Percentiles rank a stretch among this genome's conserved stretches.
These are phyloP conservation scores for Pseudogymnoascus sp. DNA, from an alignment of 2,329 filamentous ascomycete genomes.

Conservation along the genomic window DNA sequence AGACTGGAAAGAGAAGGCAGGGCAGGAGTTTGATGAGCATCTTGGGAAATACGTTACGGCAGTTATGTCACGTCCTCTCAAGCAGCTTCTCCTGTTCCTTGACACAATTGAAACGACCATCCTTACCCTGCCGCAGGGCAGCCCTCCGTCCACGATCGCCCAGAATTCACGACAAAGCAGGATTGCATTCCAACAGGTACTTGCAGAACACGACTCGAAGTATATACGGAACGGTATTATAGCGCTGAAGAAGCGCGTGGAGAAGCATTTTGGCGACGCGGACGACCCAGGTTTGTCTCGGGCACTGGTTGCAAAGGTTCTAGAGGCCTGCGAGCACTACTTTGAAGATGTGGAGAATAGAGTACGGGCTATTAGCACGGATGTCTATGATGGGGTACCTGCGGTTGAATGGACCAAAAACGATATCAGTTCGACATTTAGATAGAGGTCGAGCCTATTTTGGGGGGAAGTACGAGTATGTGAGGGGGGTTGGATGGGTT, in stretches of 20 bases:
- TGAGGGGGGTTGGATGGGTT: background rate
- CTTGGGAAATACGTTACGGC: slow-evolving; percentile 80
- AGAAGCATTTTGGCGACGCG: slow-evolving; percentile 93
- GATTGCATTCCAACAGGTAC: slow-evolving; percentile 76
- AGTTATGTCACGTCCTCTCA: slow-evolving; percentile 81
- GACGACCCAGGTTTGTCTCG: slow-evolving; percentile 57
- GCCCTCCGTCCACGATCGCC: slow-evolving; percentile 60
- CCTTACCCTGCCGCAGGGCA: slow-evolving; percentile 51
- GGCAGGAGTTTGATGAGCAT: slow-evolving; percentile 76
- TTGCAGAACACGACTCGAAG: slow-evolving; percentile 72
- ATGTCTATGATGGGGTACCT: slow-evolving; percentile 59
- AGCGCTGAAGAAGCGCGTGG: slow-evolving; percentile 79
- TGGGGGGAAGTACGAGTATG: background rate
- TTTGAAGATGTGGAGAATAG: slow-evolving; percentile 57
- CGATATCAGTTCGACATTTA: slow-evolving; percentile 57
- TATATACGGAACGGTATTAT: slow-evolving; percentile 89
- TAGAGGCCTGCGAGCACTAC: slow-evolving; percentile 56
- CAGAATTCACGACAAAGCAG: slow-evolving; percentile 78
- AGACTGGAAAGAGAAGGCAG: slow-evolving; percentile 74
- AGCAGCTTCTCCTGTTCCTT: slow-evolving; percentile 84
- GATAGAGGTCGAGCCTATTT: slow-evolving; percentile 7
- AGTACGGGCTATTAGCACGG: slow-evolving; percentile 53
- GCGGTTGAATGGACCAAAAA: slow-evolving; percentile 60
- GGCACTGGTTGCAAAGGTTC: slow-evolving; percentile 51
- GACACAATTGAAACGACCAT: slow-evolving; percentile 76